Base-by-base conservation (phyloP, 176 grass and related monocot genomes). In the Secale cereale region DNA sequence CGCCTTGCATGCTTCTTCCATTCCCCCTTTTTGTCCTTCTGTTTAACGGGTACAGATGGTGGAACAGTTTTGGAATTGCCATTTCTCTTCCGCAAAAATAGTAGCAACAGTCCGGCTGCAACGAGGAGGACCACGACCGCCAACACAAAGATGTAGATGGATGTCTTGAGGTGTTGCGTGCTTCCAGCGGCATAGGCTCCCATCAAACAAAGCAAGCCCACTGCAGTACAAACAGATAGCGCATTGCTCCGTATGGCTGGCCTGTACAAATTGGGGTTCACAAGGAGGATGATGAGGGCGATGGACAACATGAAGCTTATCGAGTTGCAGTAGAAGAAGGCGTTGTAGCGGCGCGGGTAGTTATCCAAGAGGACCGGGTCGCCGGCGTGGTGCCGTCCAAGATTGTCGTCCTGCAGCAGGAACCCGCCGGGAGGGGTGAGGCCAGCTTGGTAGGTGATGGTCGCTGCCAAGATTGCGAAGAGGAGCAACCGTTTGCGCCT, bases 241-340 rank as follows among this genome's bases (percentile, higher is more conserved):
- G 87, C 82, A 29, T 85, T 81, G 82, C 69, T 85, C 1, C 36
- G 22, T 22, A 85, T 85, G 69, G 69, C 77, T 0, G 69, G 70
- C 35, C 22, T 80, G 76, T 89, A 89, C 1, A 89, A 33, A 26
- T 85, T 80, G 30, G 76, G 87, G 68, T 85, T 85, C 45, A 81
- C 82, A 1, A 92, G 87, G 10, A 92, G 78, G 4, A 92, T 23
- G 8, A 92, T 89, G 20, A 92, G 43, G 19, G 88, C 75, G 1
- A 90, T 26, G 0, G 91, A 90, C 9, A 85, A 27, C 76, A 92
- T 83, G 76, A 92, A 92, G 65, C 87, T 89, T 10, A 85, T 32
- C 0, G 85, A 66, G 6, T 87, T 87, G 54, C 85, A 87, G 60
- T 87, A 87, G 60, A 87, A 87, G 66, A 87, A 87, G 3, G 52